Evolutionary conservation across 176 grass and related monocot species (phyloP).

Genomic region (Oryza rufipogon): DNA sequence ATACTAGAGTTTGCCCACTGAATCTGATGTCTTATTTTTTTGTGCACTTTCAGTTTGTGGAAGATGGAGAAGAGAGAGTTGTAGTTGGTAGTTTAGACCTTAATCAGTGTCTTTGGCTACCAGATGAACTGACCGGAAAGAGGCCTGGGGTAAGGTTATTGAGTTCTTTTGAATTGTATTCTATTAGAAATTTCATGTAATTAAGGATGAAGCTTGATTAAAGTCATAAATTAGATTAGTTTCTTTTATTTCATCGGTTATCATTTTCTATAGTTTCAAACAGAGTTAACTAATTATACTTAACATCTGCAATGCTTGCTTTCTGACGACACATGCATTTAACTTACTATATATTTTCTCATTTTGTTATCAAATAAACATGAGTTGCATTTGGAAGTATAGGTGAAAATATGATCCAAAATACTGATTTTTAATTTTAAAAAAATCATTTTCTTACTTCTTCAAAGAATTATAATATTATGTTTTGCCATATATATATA

Average conservation of each 20-base stretch:
- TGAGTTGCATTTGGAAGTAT: background rate
- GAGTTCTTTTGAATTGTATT: background rate
- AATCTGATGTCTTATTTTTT: constrained; percentile 27
- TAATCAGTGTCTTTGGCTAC: constrained; percentile 81
- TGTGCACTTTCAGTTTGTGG: constrained; percentile 62
- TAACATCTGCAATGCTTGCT: background rate
- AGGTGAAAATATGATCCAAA: background rate
- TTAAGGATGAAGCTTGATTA: background rate
- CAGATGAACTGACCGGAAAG: constrained; percentile 82
- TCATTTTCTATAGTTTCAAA: background rate
- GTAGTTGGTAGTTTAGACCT: constrained; percentile 87
- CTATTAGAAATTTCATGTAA: background rate
- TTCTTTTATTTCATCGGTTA: background rate
- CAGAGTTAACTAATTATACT: background rate
- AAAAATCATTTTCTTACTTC: background rate
- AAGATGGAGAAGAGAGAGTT: constrained; percentile 82
- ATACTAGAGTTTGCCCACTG: background rate
- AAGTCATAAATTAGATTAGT: background rate
- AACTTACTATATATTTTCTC: background rate
- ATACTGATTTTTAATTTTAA: background rate
- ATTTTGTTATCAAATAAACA: background rate
- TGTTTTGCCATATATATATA: constrained; percentile 33
- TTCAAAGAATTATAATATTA: background rate
- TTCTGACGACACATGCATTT: background rate
- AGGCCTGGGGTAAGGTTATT: constrained; percentile 64